Evolutionary conservation across 1,284 basidiomycete species (phyloP), one percentile per base, ranked within the genome.

Genomic region (Ceratobasidium sp.): DNA sequence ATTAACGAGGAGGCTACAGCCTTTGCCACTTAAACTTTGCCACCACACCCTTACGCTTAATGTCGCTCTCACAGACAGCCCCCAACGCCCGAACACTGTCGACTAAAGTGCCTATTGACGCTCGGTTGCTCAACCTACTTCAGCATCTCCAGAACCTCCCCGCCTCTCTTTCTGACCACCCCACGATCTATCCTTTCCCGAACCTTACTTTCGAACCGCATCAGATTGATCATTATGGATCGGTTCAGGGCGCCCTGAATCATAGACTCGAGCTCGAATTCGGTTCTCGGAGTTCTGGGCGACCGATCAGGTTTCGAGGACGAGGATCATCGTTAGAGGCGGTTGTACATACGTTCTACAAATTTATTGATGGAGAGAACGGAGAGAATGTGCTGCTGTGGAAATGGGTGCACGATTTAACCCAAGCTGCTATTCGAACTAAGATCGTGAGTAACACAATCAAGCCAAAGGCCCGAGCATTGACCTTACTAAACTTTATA

Each of bases 381-480:
- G 44, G 48, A 50, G 42, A 67, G 13, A 67, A 67, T 46, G 10
- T 50, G 46, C 5, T 50, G 17, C 46, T 67, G 13, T 67, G 65
- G 65, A 67, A 67, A 17, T 67, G 65, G 65, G 65, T 67, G 10
- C 46, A 50, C 28, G 65, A 67, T 17, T 38, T 67, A 13, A 67
- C 65, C 10, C 44, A 50, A 3, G 65, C 65, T 13, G 42, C 17
- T 6, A 46, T 33, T 6, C 23, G 13, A 6, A 28, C 44, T 13
- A 50, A 67, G 33, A 48, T 2, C 7, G n/a, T 67, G 23, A 67
- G 65, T 9, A 33, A 42, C 9, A 23, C 40, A 20, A 33, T 20
- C 13, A 44, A 33, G 38, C 28, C 40, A 20, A 20, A 64, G 33
- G 33, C 33, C 33, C 33, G 33, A 33, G 33, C 33, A 33, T 33